Evolutionary conservation across 768 basidiomycete genomes (phyloP).

Genomic region (Dentipellis sp.): DNA sequence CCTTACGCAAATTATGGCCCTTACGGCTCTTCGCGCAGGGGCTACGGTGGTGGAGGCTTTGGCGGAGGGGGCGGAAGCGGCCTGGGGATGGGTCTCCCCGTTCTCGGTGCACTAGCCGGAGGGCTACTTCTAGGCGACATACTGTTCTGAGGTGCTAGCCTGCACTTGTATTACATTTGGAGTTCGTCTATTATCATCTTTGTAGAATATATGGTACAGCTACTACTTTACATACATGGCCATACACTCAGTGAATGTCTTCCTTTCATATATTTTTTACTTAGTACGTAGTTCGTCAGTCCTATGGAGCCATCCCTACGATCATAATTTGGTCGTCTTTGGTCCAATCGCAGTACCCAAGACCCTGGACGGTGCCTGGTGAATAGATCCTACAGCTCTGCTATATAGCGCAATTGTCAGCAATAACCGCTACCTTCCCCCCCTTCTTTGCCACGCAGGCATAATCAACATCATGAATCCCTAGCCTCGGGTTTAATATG

Average conservation of each 20-base stretch:
- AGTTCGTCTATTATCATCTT: neutral
- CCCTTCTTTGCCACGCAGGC: too few species aligned
- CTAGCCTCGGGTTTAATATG: too few species aligned
- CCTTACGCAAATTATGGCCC: constrained; percentile 4
- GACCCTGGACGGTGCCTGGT: too few species aligned
- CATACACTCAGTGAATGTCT: neutral
- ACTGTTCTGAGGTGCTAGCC: constrained; percentile 1
- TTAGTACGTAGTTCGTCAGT: too few species aligned
- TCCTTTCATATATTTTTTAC: neutral
- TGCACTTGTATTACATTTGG: neutral
- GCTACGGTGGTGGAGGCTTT: constrained; percentile 8
- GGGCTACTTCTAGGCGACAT: constrained; percentile 25
- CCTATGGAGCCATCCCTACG: too few species aligned
- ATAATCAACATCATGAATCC: too few species aligned
- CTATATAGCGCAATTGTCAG: too few species aligned
- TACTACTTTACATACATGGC: neutral
- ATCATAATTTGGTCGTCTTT: too few species aligned
- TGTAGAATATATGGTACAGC: neutral
- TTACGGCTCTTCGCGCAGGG: neutral
- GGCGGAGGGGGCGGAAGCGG: constrained; percentile 19
- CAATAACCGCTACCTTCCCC: too few species aligned
- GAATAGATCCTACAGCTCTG: too few species aligned
- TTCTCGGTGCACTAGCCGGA: constrained; percentile 28
- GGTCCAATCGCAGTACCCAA: too few species aligned
- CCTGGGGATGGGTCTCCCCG: constrained; percentile 17